Percentiles rank a stretch among this genome's conserved stretches.
phyloP scores from a whole-genome alignment of 148 eudicot genomes.

The Camellia lanceoleosa region DNA sequence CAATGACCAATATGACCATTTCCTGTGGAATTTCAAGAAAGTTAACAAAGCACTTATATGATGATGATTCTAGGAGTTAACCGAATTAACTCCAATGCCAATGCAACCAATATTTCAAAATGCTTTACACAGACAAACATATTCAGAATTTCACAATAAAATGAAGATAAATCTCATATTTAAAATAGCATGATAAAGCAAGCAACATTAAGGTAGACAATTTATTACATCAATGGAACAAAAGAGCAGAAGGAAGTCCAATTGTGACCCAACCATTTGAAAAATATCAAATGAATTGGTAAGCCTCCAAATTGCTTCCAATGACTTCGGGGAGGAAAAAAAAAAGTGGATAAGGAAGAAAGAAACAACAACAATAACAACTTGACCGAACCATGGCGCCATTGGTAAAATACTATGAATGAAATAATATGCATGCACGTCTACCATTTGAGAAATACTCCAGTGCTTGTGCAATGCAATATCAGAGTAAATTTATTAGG shows the following conservation, averaged over 20 bases:
- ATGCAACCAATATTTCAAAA: background rate
- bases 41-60: background rate
- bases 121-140: background rate
- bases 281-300: background rate
- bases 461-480: background rate
- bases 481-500: background rate
- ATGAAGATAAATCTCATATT: background rate
- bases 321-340: background rate
- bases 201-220: background rate
- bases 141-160: background rate
- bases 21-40: constrained; percentile 40
- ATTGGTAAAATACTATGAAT: background rate
- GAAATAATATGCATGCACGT: background rate
- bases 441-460: background rate
- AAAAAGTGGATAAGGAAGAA: background rate
- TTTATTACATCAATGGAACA: background rate
- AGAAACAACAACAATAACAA: background rate
- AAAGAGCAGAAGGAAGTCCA: background rate
- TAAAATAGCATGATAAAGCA: background rate
- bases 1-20: constrained; percentile 76
- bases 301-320: background rate
- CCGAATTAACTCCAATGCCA: background rate
- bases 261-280: background rate
- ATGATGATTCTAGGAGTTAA: constrained; percentile 4
- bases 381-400: background rate